These are phyloP conservation scores for Ophiocytium majus DNA, from an alignment of 352 stramenopile genomes.

Conservation along the genomic window DNA sequence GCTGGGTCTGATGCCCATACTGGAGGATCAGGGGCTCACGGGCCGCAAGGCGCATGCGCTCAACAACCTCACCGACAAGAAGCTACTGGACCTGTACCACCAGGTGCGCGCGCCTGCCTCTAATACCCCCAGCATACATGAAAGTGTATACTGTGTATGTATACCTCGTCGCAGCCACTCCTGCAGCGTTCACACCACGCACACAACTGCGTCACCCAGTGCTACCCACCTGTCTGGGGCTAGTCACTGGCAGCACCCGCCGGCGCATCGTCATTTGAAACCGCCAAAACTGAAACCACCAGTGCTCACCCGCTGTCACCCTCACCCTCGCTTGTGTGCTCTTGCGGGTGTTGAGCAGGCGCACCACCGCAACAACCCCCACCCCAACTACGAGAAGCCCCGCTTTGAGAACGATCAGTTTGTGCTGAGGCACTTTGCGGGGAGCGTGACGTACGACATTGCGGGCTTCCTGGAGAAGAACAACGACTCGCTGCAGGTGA, in stretches of 20 bases:
- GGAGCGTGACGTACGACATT: slow-evolving; percentile 85
- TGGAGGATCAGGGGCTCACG: slow-evolving; percentile 66
- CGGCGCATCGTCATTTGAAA: no score
- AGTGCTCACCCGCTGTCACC: no score
- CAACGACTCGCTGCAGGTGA: slow-evolving; percentile 84
- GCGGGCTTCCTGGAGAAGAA: slow-evolving; percentile 95
- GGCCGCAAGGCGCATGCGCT: slow-evolving; percentile 41
- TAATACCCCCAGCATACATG: no score
- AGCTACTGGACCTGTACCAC: slow-evolving; percentile 65
- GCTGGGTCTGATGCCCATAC: slow-evolving; percentile 68
- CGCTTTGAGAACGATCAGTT: slow-evolving; percentile 69
- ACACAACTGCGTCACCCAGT: no score
- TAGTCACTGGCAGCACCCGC: no score
- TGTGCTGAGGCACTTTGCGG: slow-evolving; percentile 90
- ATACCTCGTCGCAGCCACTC: no score
- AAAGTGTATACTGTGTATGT: no score
- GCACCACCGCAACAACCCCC: slow-evolving; percentile 35
- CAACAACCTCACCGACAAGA: slow-evolving; percentile 58
- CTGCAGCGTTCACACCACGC: no score
- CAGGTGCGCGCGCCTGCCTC: slow-evolving; percentile 29
- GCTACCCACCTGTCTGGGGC: no score
- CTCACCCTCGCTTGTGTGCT: no score
- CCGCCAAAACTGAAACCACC: no score
- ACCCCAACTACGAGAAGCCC: slow-evolving; percentile 59
- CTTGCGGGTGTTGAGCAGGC: no score